These are phyloP conservation scores for Pythium insidiosum DNA, from an alignment of 352 stramenopile species.

Conservation along the genomic window DNA sequence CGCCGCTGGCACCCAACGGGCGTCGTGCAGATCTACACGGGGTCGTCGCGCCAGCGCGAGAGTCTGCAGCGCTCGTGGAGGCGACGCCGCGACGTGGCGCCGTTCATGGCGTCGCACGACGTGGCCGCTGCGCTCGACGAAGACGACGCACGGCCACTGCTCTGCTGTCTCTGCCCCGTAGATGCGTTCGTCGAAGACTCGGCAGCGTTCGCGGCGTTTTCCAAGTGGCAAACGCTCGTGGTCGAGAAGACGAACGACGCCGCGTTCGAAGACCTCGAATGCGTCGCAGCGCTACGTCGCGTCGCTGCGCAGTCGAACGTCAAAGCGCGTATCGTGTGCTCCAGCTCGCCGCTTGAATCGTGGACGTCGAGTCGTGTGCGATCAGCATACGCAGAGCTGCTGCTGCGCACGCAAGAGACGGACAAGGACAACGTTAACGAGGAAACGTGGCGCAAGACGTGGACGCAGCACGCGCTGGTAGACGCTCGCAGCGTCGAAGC, in stretches of 20 bases:
- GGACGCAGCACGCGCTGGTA: slow-evolving; percentile 11
- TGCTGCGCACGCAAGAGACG: no score
- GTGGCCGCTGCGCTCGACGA: slow-evolving; percentile 27
- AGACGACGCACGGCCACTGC: slow-evolving; percentile 29
- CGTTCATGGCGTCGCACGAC: no score
- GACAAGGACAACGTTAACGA: slow-evolving; percentile 12
- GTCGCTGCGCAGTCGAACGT: no score
- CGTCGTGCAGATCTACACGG: slow-evolving; percentile 58
- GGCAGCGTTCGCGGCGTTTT: slow-evolving; percentile 34
- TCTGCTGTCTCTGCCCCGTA: slow-evolving; percentile 56
- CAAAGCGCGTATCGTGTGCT: slow-evolving; percentile 60
- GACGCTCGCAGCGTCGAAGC: slow-evolving; percentile 25
- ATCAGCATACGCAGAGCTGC: slow-evolving; percentile 39
- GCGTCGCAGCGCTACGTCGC: slow-evolving; percentile 29
- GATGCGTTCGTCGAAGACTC: slow-evolving; percentile 41
- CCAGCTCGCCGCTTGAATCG: slow-evolving; percentile 43
- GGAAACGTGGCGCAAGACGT: slow-evolving; percentile 8
- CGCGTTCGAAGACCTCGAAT: slow-evolving; percentile 32
- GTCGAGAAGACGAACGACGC: slow-evolving; percentile 60
- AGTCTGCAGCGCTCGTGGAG: slow-evolving; percentile 47
- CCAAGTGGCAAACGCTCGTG: slow-evolving; percentile 61
- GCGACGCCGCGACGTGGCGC: no score
- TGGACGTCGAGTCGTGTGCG: slow-evolving; percentile 33
- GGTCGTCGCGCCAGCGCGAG: slow-evolving; percentile 23
- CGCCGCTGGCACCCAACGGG: slow-evolving; percentile 34